Conservation (phyloP, 164 flowering plant genomes). For the Dillenia turbinata region DNA sequence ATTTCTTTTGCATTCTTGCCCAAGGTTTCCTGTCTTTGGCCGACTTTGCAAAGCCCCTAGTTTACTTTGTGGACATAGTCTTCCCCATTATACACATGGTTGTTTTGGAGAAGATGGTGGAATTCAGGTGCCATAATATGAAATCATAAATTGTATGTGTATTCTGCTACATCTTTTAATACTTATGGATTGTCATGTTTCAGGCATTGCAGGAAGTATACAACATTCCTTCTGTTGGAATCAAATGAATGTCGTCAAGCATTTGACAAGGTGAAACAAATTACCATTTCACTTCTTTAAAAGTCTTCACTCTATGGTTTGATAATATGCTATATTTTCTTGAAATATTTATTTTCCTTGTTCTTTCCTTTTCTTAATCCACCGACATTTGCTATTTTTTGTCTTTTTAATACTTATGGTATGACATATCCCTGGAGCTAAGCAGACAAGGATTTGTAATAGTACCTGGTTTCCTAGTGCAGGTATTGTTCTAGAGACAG, state of each 20-base stretch:
- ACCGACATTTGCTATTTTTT: background rate
- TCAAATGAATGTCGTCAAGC: slow-evolving; percentile 69
- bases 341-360: background rate
- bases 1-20: slow-evolving; percentile 58
- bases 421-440: slow-evolving; percentile 76
- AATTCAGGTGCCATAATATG: slow-evolving; percentile 56
- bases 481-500: slow-evolving; percentile 36
- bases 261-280: slow-evolving; percentile 72
- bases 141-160: background rate
- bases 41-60: slow-evolving; percentile 72
- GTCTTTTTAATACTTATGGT: slow-evolving; percentile 33
- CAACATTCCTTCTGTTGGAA: slow-evolving; percentile 80
- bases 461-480: slow-evolving; percentile 58
- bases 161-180: background rate
- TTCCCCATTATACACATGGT: slow-evolving; percentile 93
- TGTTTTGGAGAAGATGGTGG: slow-evolving; percentile 95
- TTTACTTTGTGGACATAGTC: slow-evolving; percentile 74
- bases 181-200: slow-evolving; percentile 9
- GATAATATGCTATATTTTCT: background rate
- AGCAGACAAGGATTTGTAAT: slow-evolving; percentile 61
- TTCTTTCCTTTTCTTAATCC: background rate
- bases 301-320: background rate
- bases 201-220: slow-evolving; percentile 77
- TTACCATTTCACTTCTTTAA: background rate
- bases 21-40: slow-evolving; percentile 69